Evolutionary conservation across 2,329 filamentous ascomycete species (phyloP).

Genomic region (Verticillium isaacii): DNA sequence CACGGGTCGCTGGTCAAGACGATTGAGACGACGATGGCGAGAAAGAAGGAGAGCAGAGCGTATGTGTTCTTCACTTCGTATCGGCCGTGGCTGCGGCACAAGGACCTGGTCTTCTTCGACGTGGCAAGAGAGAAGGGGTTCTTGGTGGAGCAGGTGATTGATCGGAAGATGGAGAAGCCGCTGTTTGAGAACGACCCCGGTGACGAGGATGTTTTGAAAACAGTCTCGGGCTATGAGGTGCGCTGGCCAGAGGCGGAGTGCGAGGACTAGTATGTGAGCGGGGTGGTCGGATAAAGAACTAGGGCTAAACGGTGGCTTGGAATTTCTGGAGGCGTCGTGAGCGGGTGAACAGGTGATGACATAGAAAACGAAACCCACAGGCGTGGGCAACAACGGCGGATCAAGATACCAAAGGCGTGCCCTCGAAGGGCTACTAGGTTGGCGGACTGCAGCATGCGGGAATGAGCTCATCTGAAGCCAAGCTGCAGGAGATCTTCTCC

Average conservation of each 20-base stretch:
- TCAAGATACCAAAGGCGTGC: no score
- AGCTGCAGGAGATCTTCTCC: not conserved
- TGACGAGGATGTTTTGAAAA: slow-evolving; percentile 74
- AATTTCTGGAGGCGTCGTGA: not conserved
- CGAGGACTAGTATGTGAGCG: slow-evolving; percentile 7
- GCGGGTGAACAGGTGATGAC: not conserved
- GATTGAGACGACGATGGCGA: slow-evolving; percentile 62
- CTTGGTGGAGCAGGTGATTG: slow-evolving; percentile 71
- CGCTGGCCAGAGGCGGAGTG: slow-evolving; percentile 51
- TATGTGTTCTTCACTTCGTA: slow-evolving; percentile 95
- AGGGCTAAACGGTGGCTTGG: not conserved
- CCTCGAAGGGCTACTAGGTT: not conserved
- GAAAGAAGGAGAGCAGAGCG: slow-evolving; percentile 52
- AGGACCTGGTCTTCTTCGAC: slow-evolving; percentile 85
- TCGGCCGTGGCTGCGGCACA: slow-evolving; percentile 80
- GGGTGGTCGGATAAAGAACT: not conserved
- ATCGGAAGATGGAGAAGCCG: slow-evolving; percentile 77
- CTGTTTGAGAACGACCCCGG: slow-evolving; percentile 89
- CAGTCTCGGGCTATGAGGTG: slow-evolving; percentile 74
- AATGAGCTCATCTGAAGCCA: not conserved
- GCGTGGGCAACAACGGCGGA: no score
- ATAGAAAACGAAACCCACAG: no score
- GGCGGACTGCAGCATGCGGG: not conserved
- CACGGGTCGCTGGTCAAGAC: slow-evolving; percentile 73
- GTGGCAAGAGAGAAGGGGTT: slow-evolving; percentile 67